phyloP scores from a whole-genome alignment of 2,329 filamentous ascomycete species.

The Cadophora malorum region DNA sequence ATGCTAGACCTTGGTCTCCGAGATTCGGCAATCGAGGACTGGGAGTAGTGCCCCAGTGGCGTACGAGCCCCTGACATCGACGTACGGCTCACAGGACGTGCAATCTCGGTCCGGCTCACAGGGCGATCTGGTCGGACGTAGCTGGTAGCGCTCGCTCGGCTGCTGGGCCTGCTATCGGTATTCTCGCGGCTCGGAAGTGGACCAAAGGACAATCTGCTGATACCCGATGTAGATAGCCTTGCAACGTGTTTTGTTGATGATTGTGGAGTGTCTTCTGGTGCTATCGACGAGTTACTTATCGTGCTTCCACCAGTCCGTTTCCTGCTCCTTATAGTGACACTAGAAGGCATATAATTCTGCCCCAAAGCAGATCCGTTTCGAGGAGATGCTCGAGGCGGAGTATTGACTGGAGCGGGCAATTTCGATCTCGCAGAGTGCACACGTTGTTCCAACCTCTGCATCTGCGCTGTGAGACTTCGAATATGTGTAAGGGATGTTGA shows the following conservation, averaged over 20 bases:
- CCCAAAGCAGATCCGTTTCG: constrained; percentile 54
- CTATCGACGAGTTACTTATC: constrained; percentile 39
- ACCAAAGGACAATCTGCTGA: constrained; percentile 68
- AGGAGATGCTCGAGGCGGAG: constrained; percentile 82
- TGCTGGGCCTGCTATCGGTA: constrained; percentile 40
- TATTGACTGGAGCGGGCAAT: constrained; percentile 79
- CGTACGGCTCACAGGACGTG: constrained; percentile 43
- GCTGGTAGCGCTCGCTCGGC: constrained; percentile 42
- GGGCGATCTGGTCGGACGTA: constrained; percentile 43
- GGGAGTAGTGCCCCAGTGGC: constrained; percentile 45
- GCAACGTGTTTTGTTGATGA: constrained; percentile 57
- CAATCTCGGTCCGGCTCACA: constrained; percentile 41
- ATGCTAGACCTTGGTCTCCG: constrained; percentile 44
- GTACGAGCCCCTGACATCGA: constrained; percentile 45
- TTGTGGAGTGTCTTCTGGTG: constrained; percentile 41
- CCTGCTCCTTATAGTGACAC: constrained; percentile 70
- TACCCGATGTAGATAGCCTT: constrained; percentile 66
- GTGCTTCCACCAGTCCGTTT: constrained; percentile 67
- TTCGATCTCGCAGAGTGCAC: constrained; percentile 93
- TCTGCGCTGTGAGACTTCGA: constrained; percentile 90
- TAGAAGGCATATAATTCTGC: constrained; percentile 56
- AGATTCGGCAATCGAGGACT: constrained; percentile 42
- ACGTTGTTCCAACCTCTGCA: constrained; percentile 93
- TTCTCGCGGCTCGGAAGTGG: constrained; percentile 60
- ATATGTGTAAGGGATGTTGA: constrained; percentile 88